Conservation (phyloP, 2,329 filamentous ascomycete genomes). For the Cryphonectria carpinicola region DNA sequence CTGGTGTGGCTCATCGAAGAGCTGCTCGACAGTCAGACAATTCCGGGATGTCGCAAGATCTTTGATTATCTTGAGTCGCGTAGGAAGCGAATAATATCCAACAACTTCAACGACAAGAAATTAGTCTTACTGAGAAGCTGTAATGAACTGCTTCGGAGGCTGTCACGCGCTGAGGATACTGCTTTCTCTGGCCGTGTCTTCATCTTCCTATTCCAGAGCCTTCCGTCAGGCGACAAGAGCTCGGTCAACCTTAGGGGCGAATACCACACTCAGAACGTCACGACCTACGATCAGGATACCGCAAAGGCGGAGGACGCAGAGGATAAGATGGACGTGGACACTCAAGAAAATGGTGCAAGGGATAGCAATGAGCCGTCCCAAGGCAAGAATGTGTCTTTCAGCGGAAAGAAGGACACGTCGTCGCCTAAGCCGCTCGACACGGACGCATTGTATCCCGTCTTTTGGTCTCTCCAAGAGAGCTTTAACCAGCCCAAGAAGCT, state of each 20-base stretch:
- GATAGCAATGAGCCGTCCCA: slow-evolving; percentile 40
- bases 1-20: slow-evolving; percentile 93
- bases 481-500: slow-evolving; percentile 89
- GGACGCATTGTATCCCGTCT: slow-evolving; percentile 81
- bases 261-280: slow-evolving; percentile 94
- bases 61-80: slow-evolving; percentile 96
- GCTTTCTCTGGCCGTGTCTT: slow-evolving; percentile 97
- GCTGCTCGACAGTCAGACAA: slow-evolving; percentile 93
- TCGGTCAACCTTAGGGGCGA: slow-evolving; percentile 96
- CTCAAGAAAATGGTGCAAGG: slow-evolving; percentile 44
- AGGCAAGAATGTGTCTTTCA: slow-evolving; percentile 50
- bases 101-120: slow-evolving; percentile 80
- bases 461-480: slow-evolving; percentile 90
- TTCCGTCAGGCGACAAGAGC: slow-evolving; percentile 93
- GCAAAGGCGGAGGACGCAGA: slow-evolving; percentile 39
- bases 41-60: slow-evolving; percentile 84
- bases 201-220: slow-evolving; percentile 98
- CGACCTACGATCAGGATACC: slow-evolving; percentile 71
- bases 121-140: slow-evolving; percentile 90
- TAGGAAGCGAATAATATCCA: slow-evolving; percentile 82
- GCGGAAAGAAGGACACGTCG: slow-evolving; percentile 45
- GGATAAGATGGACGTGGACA: slow-evolving; percentile 71
- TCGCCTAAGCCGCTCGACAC: slow-evolving; percentile 63
- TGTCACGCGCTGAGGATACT: slow-evolving; percentile 95
- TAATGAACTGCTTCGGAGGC: slow-evolving; percentile 88